Conservation (phyloP, 768 basidiomycete genomes). For the Chlorophyllum brunneum region DNA sequence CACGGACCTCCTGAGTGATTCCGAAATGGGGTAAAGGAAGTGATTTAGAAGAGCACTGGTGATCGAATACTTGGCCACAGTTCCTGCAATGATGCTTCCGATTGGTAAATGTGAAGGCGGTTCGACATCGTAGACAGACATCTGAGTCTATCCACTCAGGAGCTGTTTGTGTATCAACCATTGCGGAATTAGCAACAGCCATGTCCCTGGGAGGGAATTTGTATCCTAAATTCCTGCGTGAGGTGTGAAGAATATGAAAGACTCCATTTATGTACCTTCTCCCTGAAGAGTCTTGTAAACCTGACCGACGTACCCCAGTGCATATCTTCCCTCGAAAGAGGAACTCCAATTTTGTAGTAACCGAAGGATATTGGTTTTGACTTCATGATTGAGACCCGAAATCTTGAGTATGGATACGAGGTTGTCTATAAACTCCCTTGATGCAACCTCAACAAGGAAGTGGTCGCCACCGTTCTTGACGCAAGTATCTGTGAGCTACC, state of each 20-base stretch:
- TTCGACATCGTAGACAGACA: conserved; percentile 88
- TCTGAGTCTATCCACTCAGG: conserved; percentile 99
- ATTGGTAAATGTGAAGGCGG: conserved; percentile 90
- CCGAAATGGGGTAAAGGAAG: conserved; percentile 91
- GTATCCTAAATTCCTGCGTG: conserved; percentile 47
- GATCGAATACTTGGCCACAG: conserved; percentile 96
- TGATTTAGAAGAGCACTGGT: conserved; percentile 82
- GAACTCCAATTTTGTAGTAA: conserved; percentile 92
- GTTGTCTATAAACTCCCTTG: conserved; percentile 92
- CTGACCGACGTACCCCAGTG: conserved; percentile 70
- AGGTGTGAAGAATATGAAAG: conserved; percentile 1
- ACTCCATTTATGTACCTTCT: conserved; percentile 56
- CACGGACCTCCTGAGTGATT: conserved; percentile 87
- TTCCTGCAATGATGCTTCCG: conserved; percentile 98
- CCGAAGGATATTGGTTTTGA: conserved; percentile 74
- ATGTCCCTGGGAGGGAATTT: conserved; percentile 81
- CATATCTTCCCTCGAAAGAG: conserved; percentile 79
- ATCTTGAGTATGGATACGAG: conserved; percentile 85
- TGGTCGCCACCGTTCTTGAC: conserved; percentile 97
- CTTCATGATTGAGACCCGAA: conserved; percentile 71
- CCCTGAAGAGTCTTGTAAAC: conserved; percentile 72
- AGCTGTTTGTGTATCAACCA: conserved; percentile 88
- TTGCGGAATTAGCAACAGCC: conserved; percentile 65
- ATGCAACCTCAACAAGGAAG: conserved; percentile 80
- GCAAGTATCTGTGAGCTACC: conserved; percentile 82